A percentile compares a stretch with the other conserved stretches of the same genome.
Evolutionary conservation across 1,284 basidiomycete species (phyloP).

Genomic region (Puccinia triticina): DNA sequence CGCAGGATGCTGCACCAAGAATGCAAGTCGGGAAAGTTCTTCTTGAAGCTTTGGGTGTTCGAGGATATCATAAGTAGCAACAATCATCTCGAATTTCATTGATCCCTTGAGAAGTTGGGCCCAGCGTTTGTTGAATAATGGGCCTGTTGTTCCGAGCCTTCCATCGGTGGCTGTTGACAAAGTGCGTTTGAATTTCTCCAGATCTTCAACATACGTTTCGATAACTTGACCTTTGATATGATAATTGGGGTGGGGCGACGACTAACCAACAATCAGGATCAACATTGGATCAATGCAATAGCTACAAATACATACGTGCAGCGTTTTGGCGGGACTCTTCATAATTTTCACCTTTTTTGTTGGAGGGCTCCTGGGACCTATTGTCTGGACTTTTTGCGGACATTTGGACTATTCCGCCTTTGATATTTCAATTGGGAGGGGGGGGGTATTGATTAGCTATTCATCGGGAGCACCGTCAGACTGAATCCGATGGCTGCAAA

Average conservation of each 20-base stretch:
- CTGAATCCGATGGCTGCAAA: background rate
- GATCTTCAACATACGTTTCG: constrained; percentile 6
- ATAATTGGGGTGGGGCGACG: background rate
- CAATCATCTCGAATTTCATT: background rate
- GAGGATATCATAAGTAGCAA: background rate
- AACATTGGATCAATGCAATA: background rate
- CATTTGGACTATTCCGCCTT: background rate
- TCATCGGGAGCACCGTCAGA: background rate
- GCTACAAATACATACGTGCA: background rate
- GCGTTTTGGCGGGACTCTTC: too few species aligned
- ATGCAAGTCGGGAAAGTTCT: constrained; percentile 7
- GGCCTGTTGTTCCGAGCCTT: background rate
- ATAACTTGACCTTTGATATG: background rate
- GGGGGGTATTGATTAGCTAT: background rate
- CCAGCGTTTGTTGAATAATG: background rate
- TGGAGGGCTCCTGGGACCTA: too few species aligned
- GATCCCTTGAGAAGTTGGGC: background rate
- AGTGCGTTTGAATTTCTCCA: background rate
- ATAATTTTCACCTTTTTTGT: too few species aligned
- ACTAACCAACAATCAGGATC: background rate
- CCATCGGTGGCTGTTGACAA: background rate
- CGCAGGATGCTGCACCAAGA: background rate
- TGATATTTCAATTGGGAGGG: background rate
- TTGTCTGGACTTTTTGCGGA: background rate
- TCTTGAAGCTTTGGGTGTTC: background rate